Conservation (phyloP, 441 rosid species). For the Croton setiger region DNA sequence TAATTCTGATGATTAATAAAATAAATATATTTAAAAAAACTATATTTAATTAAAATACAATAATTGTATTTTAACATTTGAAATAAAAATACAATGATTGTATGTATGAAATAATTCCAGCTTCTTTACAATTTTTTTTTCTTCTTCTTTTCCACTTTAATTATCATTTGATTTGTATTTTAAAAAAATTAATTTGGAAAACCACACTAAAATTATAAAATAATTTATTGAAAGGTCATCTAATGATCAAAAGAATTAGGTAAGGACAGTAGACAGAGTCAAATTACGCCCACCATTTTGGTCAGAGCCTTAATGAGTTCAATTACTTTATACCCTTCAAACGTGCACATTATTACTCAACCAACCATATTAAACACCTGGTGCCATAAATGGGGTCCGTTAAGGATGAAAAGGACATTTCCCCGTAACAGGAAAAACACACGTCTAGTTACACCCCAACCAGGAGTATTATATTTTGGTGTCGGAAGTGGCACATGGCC, state of each 20-base stretch:
- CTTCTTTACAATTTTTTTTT: no score
- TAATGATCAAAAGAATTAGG: not conserved
- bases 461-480: not conserved
- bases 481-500: not conserved
- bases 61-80: no score
- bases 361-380: not conserved
- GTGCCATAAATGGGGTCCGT: not conserved
- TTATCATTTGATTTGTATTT: no score
- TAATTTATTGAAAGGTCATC: not conserved
- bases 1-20: no score
- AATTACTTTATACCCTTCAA: constrained; percentile 5
- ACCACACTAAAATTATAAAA: no score
- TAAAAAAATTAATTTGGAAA: no score
- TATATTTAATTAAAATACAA: no score
- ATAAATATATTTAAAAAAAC: no score
- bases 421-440: no score
- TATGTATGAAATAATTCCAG: no score
- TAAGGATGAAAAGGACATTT: constrained; percentile 19
- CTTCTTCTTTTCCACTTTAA: no score
- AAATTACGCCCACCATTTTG: constrained; percentile 10
- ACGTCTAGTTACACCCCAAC: constrained; percentile 9
- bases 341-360: not conserved
- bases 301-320: not conserved
- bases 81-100: no score
- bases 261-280: not conserved